phyloP scores from a whole-genome alignment of 164 flowering plant genomes.

The Santalum album region DNA sequence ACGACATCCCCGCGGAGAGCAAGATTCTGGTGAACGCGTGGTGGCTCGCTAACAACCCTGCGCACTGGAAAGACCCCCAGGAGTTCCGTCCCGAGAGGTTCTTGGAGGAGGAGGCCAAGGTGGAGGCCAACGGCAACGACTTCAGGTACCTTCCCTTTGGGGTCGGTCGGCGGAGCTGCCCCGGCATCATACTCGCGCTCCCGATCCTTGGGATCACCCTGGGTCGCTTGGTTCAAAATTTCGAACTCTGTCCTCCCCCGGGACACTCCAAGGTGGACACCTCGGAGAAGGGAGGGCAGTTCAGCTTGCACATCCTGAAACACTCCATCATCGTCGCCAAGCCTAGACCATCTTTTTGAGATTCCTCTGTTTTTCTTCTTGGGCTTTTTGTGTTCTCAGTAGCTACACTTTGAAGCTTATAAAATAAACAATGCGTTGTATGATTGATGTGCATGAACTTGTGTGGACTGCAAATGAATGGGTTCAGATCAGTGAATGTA shows the following conservation, averaged over 20 bases:
- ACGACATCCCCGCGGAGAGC: constrained; percentile 89
- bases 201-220: constrained; percentile 81
- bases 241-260: constrained; percentile 79
- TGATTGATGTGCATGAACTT: too few relatives aligned
- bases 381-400: too few relatives aligned
- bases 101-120: constrained; percentile 73
- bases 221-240: constrained; percentile 84
- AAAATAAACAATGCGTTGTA: too few relatives aligned
- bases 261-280: constrained; percentile 68
- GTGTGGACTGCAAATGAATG: too few relatives aligned
- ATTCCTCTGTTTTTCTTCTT: too few relatives aligned
- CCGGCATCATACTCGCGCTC: constrained; percentile 81
- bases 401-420: too few relatives aligned
- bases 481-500: too few relatives aligned
- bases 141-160: constrained; percentile 82
- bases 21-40: constrained; percentile 88
- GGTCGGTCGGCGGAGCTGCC: constrained; percentile 85
- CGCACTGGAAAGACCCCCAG: constrained; percentile 63
- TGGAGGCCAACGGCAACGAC: constrained; percentile 85
- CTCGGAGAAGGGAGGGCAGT: constrained; percentile 80
- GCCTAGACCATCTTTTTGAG: constrained; percentile 45
- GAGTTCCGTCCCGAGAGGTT: constrained; percentile 87
- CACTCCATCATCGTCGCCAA: constrained; percentile 83
- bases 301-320: constrained; percentile 82
- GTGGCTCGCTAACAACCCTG: constrained; percentile 85